Base-by-base conservation (phyloP, 2,329 filamentous ascomycete genomes). In the Knufia petricola region DNA sequence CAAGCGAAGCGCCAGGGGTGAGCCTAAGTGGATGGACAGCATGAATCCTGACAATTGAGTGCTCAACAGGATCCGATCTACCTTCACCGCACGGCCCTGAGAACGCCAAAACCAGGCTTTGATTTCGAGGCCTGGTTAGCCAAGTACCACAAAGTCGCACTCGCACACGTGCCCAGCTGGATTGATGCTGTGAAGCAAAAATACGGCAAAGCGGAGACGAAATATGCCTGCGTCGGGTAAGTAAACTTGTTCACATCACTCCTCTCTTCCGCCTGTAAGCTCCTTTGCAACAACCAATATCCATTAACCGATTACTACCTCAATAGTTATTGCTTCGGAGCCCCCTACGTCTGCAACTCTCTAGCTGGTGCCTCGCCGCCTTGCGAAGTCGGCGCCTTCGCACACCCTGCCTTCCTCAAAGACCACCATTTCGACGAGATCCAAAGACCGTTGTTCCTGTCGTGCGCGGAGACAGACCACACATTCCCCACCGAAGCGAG, bases 321-420 rank as follows among this genome's bases (percentile, higher is more conserved):
- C n/a, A 6, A 31, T 39, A 55, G 52, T 13, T 55, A 55, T 46
- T 55, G 52, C 34, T 66, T 63, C 38, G 64, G 64, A 1, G 64
- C 63, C 0, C 71, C 71, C 4, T 75, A 70, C 51, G 71, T 73
- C 2, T 68, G 66, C 47, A 49, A 69, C 34, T 58, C 68, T 52
- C 59, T 75, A 2, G 65, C 19, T 4, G 39, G 39, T 19, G 10
- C 9, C 9, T 7, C 20, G 4, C 21, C 39, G 15, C 19, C 21
- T 4, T 42, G 39, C 13, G 39, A 42, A 7, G 39, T 42, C 8
- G 73, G 73, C 1, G 73, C 72, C 0, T 72, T 76, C 57, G 73
- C 70, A 0, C 73, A 76, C 52, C 74, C 74, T 1, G 68, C 73
- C 0, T 69, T 71, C 50, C 54, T 76, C 38, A 73, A 71, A 40